Base-by-base conservation (phyloP, 1,139 yeast genomes). In the Wickerhamomyces sp. region DNA sequence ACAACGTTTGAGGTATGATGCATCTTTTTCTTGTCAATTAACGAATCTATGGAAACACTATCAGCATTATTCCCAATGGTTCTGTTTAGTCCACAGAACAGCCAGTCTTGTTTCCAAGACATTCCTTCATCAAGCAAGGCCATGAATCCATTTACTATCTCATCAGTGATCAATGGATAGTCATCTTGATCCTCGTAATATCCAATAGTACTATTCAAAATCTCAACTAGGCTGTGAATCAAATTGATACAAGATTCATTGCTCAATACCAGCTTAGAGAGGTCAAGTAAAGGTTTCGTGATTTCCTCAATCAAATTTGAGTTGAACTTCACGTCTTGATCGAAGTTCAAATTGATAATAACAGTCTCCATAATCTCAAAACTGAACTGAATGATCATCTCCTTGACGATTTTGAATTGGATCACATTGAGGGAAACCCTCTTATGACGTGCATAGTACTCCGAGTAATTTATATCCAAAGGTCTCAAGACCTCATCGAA, bases 41-140 rank as follows among this genome's bases (percentile, higher is more conserved):
- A 35, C 13, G 46, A 42, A 10, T 54, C 54, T 17, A 65, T 40
- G 9, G 62, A 44, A 18, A 35, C 32, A 15, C 49, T 40, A 33
- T 54, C 75, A 4, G 44, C 39, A 44, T 74, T 75, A 41, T 72
- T 72, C 0, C 85, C 85, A 22, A 75, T 41, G 2, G 65, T 44
- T 42, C 81, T 51, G 48, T 74, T 77, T 36, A 79, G 56, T 0
- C 86, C 83, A 46, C 61, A 39, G 20, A 51, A 35, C 5, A 44
- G 33, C 51, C 53, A 47, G 18, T 41, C 40, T 11, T 19, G 33
- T 13, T 27, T 24, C 35, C 21, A 32, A 2, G 26, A 34, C 2
- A 25, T 23, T 3, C 41, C 43, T 12, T 41, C 39, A 5, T 39
- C 9, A 1, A 39, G n/a, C 12, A 39, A 6, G 4, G 29, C 26